A percentile compares a stretch with the other conserved stretches of the same genome.
Conservation (phyloP, 495 filamentous ascomycete genomes). For the Rusavskia elegans region DNA sequence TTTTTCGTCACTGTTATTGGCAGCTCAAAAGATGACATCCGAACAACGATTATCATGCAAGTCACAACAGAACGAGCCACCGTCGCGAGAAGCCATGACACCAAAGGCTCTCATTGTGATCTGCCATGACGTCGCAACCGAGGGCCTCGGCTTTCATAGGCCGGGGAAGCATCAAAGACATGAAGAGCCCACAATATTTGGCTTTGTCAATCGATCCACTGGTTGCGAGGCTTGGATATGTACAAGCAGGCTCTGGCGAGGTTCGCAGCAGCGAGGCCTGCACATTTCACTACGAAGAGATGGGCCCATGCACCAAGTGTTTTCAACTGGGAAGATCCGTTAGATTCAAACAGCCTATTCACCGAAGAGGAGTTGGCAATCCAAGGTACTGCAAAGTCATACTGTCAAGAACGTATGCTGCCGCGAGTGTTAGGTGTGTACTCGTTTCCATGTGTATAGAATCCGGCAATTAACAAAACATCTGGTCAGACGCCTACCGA, state of each 20-base stretch:
- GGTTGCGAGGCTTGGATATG: not conserved
- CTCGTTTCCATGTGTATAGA: not conserved
- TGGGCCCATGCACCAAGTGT: constrained; percentile 35
- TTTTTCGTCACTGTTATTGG: not conserved
- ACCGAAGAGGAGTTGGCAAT: constrained; percentile 86
- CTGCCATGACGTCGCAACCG: not conserved
- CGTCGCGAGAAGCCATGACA: no score
- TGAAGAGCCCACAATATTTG: not conserved
- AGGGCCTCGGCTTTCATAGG: not conserved
- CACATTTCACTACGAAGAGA: constrained; percentile 11
- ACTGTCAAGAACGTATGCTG: constrained; percentile 77
- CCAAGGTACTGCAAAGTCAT: constrained; percentile 71
- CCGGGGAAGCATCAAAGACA: not conserved
- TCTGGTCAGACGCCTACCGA: constrained; percentile 68
- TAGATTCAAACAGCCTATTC: constrained; percentile 53
- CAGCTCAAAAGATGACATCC: not conserved
- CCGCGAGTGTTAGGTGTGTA: constrained; percentile 75
- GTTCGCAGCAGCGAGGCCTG: not conserved
- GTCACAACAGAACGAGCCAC: no score
- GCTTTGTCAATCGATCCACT: no score
- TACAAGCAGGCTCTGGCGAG: not conserved
- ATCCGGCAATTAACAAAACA: not conserved
- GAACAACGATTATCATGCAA: no score
- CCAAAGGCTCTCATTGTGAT: not conserved
- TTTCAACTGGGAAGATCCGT: constrained; percentile 90